phyloP scores from a whole-genome alignment of 2,329 filamentous ascomycete species.

The Gremmenia infestans region DNA sequence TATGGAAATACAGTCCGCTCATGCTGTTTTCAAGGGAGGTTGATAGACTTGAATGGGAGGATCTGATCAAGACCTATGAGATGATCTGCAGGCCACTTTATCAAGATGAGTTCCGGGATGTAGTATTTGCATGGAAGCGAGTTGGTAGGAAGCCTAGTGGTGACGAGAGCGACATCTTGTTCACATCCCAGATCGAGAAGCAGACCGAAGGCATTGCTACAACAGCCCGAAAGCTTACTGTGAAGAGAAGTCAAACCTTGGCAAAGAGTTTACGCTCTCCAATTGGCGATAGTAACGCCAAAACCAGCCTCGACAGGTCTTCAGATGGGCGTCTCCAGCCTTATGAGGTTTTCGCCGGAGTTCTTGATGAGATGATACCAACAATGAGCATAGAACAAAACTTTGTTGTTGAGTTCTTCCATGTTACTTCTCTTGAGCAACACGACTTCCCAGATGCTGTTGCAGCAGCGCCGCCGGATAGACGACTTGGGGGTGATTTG shows the following conservation, averaged over 20 bases:
- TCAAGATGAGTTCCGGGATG: conserved; percentile 74
- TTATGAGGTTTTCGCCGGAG: conserved; percentile 75
- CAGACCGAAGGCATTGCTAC: conserved; percentile 74
- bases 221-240: conserved; percentile 82
- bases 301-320: conserved; percentile 49
- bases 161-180: conserved; percentile 80
- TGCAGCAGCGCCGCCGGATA: conserved; percentile 56
- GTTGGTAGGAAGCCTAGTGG: conserved; percentile 69
- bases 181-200: conserved; percentile 78
- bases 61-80: conserved; percentile 75
- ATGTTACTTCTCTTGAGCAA: conserved; percentile 78
- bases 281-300: conserved; percentile 54
- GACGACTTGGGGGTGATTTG: conserved; percentile 68
- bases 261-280: conserved; percentile 68
- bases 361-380: conserved; percentile 76
- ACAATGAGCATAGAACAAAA: conserved; percentile 92
- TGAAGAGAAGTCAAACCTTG: conserved; percentile 87
- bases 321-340: conserved; percentile 64
- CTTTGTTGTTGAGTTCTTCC: conserved; percentile 95
- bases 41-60: conserved; percentile 76
- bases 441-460: conserved; percentile 82
- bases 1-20: conserved; percentile 86
- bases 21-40: conserved; percentile 86
- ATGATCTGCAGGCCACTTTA: conserved; percentile 72
- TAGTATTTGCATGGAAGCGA: conserved; percentile 73